Evolutionary conservation across 2,329 filamentous ascomycete genomes (phyloP), one percentile per base, ranked within the genome.

Genomic region (Trichoderma sp.): DNA sequence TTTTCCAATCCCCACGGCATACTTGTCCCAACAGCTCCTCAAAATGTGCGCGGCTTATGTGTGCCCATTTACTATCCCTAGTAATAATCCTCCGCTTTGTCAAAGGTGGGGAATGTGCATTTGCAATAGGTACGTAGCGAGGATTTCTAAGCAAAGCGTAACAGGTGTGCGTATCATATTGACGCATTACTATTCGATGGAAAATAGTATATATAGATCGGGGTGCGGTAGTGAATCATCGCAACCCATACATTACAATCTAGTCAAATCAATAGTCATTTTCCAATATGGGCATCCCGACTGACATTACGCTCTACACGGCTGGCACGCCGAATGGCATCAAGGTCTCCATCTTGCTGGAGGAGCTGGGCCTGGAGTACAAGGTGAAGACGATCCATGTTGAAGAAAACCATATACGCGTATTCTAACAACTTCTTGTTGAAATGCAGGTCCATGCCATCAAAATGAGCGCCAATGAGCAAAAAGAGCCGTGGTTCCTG

Each of bases 401-500:
- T n/a, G n/a, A n/a, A n/a, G n/a, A n/a, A 43, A 43, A 8, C 13
- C 2, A 18, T 10, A 43, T 43, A 43, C 39, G 39, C 6, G 39
- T 43, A 43, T 43, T 43, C 26, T 63, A n/a, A 30, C 46, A 37
- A 60, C 16, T 16, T 8, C 2, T 6, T 16, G 2, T 16, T 4
- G 6, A 18, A 5, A 3, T 7, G 4, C 58, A 84, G 83, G 77
- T 81, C 54, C 86, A 90, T 64, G 83, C 86, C 54, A 89, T 96
- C 75, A 85, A 91, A n/a, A 86, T 96, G 69, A 82, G 79, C 71
- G 91, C 91, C 71, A 91, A 93, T 77, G 86, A 83, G n/a, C 93
- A 96, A 75, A 96, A 96, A 77, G 82, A 95, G 79, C 88, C 87
- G 18, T 96, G 92, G 93, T 97, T 95, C 81, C 86, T 96, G 32